A percentile compares a stretch with the other conserved stretches of the same genome.
Conservation (phyloP, 106 monocot genomes). For the Allium sativum region DNA sequence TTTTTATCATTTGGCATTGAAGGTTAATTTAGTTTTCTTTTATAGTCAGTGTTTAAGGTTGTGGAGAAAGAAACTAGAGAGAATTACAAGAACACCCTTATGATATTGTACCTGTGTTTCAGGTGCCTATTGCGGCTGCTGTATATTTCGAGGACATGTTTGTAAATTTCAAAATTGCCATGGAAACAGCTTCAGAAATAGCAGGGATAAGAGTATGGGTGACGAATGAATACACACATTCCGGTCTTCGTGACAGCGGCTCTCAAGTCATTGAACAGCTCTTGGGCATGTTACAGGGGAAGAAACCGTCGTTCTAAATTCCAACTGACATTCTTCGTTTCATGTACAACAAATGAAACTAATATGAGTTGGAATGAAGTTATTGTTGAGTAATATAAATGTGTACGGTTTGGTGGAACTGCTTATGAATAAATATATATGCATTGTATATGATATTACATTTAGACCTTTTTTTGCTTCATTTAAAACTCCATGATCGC, state of each 20-base stretch:
- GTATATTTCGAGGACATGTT: slow-evolving; percentile 99
- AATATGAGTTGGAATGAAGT: too few species aligned
- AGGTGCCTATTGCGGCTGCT: slow-evolving; percentile 97
- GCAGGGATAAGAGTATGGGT: slow-evolving; percentile 87
- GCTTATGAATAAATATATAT: too few species aligned
- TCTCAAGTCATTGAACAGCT: slow-evolving; percentile 76
- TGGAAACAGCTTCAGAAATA: slow-evolving; percentile 87
- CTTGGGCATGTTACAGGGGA: slow-evolving; percentile 77
- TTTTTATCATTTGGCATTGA: too few species aligned
- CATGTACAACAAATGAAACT: not conserved
- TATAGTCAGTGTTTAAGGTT: too few species aligned
- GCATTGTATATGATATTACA: too few species aligned
- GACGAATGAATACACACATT: slow-evolving; percentile 95
- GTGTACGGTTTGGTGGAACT: too few species aligned
- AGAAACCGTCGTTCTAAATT: slow-evolving; percentile 61
- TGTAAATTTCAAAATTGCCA: slow-evolving; percentile 86
- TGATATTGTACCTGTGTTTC: slow-evolving; percentile 2
- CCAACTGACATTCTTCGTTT: not conserved
- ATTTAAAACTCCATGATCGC: too few species aligned
- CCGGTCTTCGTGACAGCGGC: slow-evolving; percentile 78
- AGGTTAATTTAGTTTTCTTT: too few species aligned
- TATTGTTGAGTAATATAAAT: too few species aligned
- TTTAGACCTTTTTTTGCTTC: too few species aligned
- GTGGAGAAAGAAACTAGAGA: too few species aligned
- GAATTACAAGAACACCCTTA: too few species aligned